Evolutionary conservation across 192 early-diverging fungal genomes (phyloP).

Genomic region (Coemansia umbellata): DNA sequence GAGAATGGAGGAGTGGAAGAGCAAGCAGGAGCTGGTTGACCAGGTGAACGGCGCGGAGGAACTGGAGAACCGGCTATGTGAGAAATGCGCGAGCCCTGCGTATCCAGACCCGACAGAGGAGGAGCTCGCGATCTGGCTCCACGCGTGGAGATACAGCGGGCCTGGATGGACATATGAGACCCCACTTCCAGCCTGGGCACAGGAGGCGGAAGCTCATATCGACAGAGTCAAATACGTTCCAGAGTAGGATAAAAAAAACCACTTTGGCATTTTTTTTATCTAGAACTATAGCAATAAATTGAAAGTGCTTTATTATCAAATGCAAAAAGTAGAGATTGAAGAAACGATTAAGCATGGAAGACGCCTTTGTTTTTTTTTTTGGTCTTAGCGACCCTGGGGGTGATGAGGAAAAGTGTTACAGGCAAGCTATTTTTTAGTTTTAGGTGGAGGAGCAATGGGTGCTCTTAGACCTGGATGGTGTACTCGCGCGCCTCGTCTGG

Average conservation of each 20-base stretch:
- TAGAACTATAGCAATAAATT: no score
- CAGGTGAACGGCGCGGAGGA: conserved; percentile 12
- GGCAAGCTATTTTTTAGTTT: no score
- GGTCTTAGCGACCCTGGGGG: no score
- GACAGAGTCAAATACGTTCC: conserved; percentile 28
- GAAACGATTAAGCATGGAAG: no score
- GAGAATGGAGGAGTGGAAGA: conserved; percentile 40
- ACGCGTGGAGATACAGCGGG: conserved; percentile 80
- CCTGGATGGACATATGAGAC: conserved; percentile 78
- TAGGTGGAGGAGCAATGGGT: background rate
- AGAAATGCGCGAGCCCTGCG: conserved; percentile 56
- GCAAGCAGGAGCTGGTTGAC: conserved; percentile 22
- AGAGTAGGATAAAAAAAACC: background rate
- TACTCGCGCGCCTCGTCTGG: conserved; percentile 43
- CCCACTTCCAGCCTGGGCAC: conserved; percentile 76
- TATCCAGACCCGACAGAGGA: conserved; percentile 67
- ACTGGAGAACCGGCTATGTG: conserved; percentile 44
- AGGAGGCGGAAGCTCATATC: conserved; percentile 45
- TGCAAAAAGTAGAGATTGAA: no score
- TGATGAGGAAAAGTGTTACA: no score
- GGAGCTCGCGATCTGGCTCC: conserved; percentile 84
- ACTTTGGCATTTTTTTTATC: background rate
- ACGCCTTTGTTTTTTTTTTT: background rate
- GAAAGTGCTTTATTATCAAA: no score
- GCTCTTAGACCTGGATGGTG: conserved; percentile 13